These are phyloP conservation scores for Chaetomiaceae sp. DNA, from an alignment of 2,329 filamentous ascomycete genomes.

Conservation along the genomic window DNA sequence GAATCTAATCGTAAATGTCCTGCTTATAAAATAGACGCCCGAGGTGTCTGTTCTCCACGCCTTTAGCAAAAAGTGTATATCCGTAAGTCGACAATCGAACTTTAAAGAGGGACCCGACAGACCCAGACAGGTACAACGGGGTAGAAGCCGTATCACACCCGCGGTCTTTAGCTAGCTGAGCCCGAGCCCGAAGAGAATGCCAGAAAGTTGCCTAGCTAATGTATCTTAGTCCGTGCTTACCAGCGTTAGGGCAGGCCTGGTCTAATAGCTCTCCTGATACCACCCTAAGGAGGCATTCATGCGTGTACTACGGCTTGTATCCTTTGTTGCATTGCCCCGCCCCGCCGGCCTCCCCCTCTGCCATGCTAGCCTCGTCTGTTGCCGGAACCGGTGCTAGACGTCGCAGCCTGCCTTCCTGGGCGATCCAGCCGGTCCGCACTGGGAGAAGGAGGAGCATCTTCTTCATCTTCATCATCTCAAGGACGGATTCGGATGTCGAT, in stretches of 20 bases:
- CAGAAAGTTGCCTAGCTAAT: slow-evolving; percentile 26
- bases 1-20: slow-evolving; percentile 28
- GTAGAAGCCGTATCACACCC: slow-evolving; percentile 26
- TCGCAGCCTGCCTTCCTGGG: slow-evolving; percentile 8
- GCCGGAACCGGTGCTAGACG: slow-evolving; percentile 6
- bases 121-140: slow-evolving; percentile 27
- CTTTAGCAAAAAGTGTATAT: slow-evolving; percentile 37
- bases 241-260: slow-evolving; percentile 25
- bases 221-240: slow-evolving; percentile 24
- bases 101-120: slow-evolving; percentile 33
- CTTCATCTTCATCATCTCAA: slow-evolving; percentile 16
- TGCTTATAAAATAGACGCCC: slow-evolving; percentile 27
- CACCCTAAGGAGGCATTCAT: slow-evolving; percentile 26
- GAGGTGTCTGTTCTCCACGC: slow-evolving; percentile 26
- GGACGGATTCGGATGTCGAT: not conserved
- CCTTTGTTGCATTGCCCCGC: slow-evolving; percentile 9
- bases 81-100: slow-evolving; percentile 30
- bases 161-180: slow-evolving; percentile 30
- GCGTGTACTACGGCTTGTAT: slow-evolving; percentile 27
- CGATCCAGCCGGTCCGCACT: slow-evolving; percentile 9
- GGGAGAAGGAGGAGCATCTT: slow-evolving; percentile 19
- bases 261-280: slow-evolving; percentile 23
- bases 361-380: slow-evolving; percentile 6
- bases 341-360: slow-evolving; percentile 6
- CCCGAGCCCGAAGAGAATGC: slow-evolving; percentile 20